Evolutionary conservation across 257 asterid genomes (phyloP), one percentile per base, ranked within the genome.

Genomic region (Nyctanthes arbortristis): DNA sequence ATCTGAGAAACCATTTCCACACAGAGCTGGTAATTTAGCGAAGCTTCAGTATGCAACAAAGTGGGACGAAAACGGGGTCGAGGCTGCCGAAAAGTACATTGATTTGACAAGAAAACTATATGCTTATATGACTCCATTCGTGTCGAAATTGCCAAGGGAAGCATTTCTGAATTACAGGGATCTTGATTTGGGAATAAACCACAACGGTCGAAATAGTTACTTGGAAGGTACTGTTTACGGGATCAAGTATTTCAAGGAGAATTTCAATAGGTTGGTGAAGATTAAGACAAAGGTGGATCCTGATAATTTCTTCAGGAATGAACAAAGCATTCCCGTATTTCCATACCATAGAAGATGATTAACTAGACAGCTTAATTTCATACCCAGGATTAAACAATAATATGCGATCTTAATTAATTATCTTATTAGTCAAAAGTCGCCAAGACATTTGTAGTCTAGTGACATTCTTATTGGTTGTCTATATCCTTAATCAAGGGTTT

Each of bases 131-230:
- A 66, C 71, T 29, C 71, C 62, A n/a, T 66, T 47, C 47, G 62
- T 66, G 11, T 66, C 71, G 33, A 66, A 40, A 47, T 40, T 27
- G 25, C 71, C 71, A 4, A 47, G 71, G 37, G 31, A 49, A 28
- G 61, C 71, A 8, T 66, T 66, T 49, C 45, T 66, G 28, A 66
- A 66, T 54, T 66, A 66, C 20, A 30, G 71, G 31, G 71, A 66
- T 66, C 61, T 66, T 49, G 71, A 66, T 47, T 12, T 66, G 1
- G 66, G 69, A 25, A 61, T 9, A 32, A 16, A 61, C 47, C 13
- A 31, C 10, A 3, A 61, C 18, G 66, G 28, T 11, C 6, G 27
- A 24, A 32, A 32, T 5, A 16, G 66, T 33, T 30, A 7, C 14
- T 7, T 39, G 16, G 47, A 39, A 39, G 66, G 30, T 61, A 12